Evolutionary conservation across 192 early-diverging fungal genomes (phyloP).

Genomic region (Umbelopsis sp.): DNA sequence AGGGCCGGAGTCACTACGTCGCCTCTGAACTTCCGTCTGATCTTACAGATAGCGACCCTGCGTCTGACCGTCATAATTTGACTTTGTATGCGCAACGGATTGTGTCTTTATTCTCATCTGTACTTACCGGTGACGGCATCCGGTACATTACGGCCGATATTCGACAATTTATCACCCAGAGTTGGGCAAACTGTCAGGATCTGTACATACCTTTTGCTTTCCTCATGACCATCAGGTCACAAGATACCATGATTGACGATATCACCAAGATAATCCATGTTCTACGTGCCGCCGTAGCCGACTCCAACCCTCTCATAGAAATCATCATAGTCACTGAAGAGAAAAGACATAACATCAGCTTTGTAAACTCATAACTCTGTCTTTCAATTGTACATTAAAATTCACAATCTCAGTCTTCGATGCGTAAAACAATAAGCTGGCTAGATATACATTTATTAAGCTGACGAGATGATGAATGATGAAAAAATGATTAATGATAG

Average conservation of each 20-base stretch:
- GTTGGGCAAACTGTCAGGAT: conserved; percentile 4
- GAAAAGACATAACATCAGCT: too few species aligned
- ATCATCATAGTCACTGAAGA: not conserved
- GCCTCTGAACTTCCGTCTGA: not conserved
- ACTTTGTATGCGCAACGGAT: not conserved
- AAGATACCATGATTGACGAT: not conserved
- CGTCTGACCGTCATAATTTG: not conserved
- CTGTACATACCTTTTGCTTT: not conserved
- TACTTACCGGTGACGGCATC: not conserved
- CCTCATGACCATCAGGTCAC: not conserved
- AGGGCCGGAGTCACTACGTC: not conserved
- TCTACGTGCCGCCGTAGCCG: not conserved
- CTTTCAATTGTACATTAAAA: too few species aligned
- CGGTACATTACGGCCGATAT: not conserved
- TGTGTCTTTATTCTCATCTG: not conserved
- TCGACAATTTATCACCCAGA: not conserved
- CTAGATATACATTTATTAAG: too few species aligned
- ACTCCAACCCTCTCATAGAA: not conserved
- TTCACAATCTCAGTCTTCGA: too few species aligned
- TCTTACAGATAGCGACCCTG: not conserved
- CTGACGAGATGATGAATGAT: too few species aligned
- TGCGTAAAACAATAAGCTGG: too few species aligned
- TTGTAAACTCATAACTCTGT: too few species aligned
- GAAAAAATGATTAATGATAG: not conserved
- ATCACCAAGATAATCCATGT: not conserved